Percentiles rank a stretch among this genome's conserved stretches.
phyloP scores from a whole-genome alignment of 2,329 filamentous ascomycete species.

The Dothistroma pini region DNA sequence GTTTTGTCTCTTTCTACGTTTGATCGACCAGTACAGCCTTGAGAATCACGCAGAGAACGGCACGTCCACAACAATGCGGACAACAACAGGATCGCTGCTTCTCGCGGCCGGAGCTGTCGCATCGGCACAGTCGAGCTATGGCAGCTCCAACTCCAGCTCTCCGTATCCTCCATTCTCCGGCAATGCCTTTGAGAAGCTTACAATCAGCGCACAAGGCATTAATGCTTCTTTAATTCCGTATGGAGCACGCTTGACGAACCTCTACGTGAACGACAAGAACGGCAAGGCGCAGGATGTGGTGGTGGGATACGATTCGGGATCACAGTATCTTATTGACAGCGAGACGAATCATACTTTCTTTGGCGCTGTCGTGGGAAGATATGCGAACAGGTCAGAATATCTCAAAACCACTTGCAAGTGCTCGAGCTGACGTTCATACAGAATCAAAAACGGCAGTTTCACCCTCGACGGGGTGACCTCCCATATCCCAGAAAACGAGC shows the following conservation, averaged over 20 bases:
- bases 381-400: constrained; percentile 43
- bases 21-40: no score
- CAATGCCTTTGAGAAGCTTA: constrained; percentile 29
- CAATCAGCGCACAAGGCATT: constrained; percentile 29
- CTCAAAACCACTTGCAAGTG: neutral
- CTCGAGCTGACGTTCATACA: constrained; percentile 21
- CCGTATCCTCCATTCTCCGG: constrained; percentile 30
- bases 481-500: constrained; percentile 50
- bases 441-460: constrained; percentile 56
- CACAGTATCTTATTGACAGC: constrained; percentile 39
- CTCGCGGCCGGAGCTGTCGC: constrained; percentile 22
- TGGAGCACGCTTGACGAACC: constrained; percentile 30
- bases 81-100: constrained; percentile 18
- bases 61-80: constrained; percentile 15
- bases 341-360: constrained; percentile 57
- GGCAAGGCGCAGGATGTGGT: constrained; percentile 47
- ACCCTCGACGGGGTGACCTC: constrained; percentile 46
- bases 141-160: constrained; percentile 1
- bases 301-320: constrained; percentile 50
- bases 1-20: neutral
- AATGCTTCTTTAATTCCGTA: constrained; percentile 32
- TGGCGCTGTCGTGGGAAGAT: constrained; percentile 56
- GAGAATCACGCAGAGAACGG: neutral
- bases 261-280: constrained; percentile 30
- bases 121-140: constrained; percentile 20